Conservation (phyloP, 148 eudicot species). For the Rhododendron griersonianum region DNA sequence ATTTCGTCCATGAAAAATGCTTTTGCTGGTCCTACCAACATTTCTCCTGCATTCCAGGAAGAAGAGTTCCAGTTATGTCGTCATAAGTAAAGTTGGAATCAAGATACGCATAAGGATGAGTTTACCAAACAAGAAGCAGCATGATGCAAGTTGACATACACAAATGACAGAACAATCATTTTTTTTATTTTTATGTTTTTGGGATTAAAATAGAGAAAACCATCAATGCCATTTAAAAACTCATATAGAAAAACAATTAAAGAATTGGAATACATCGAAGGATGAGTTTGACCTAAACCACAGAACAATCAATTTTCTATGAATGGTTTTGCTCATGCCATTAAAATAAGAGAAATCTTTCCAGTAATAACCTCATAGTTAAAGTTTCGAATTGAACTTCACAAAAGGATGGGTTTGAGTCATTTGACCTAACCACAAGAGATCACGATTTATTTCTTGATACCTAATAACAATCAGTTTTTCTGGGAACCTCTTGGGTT, state of each 20-base stretch:
- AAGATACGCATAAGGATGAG: neutral
- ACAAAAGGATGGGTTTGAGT: neutral
- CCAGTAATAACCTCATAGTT: neutral
- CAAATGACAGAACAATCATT: neutral
- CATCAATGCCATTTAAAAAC: too few relatives aligned
- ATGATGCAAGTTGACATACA: neutral
- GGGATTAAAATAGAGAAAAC: too few relatives aligned
- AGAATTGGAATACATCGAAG: neutral
- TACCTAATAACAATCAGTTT: neutral
- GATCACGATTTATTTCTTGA: neutral
- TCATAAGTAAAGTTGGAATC: neutral
- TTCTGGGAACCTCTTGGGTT: neutral
- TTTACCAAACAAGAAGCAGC: neutral
- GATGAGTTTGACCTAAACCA: neutral
- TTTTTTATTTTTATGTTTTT: neutral
- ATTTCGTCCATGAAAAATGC: slow-evolving; percentile 40
- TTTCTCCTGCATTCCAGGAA: slow-evolving; percentile 22
- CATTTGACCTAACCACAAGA: neutral
- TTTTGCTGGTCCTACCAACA: slow-evolving; percentile 41
- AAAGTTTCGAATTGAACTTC: neutral
- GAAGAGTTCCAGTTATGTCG: neutral
- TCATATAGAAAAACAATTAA: too few relatives aligned
- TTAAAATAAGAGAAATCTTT: neutral
- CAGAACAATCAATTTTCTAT: neutral
- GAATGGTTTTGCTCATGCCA: neutral